Evolutionary conservation across 2,329 filamentous ascomycete genomes (phyloP), one percentile per base, ranked within the genome.

Genomic region (Ophiostoma novo-ulmi): DNA sequence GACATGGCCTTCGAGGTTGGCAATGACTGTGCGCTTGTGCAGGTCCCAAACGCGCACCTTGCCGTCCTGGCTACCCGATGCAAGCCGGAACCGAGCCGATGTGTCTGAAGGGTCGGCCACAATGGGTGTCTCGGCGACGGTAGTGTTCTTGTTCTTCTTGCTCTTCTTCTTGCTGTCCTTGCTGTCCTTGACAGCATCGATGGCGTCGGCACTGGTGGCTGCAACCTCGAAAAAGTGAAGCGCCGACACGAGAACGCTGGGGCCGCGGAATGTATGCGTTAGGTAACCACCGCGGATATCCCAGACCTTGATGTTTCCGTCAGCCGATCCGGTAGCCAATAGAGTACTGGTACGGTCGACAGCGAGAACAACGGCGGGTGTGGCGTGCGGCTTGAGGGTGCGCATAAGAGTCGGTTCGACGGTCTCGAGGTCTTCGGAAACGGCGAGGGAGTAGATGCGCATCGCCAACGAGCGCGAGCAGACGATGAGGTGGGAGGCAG

Each of bases 381-480:
- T 94, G 0, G 88, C 86, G 78, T 98, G 95, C 8, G 95, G 93
- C 79, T 97, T 97, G 41, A 97, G 80, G 3, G 92, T 94, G 75
- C 93, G 88, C 20, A 91, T 79, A 20, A 96, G 87, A 68, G 89
- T 88, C 26, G 89, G 80, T 69, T 89, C 86, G 73, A 94, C 84
- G 5, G 83, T 80, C 66, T 83, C 83, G 52, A 86, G 83, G 26
- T 86, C 83, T 38, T 83, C 82, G 26, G 87, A 87, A 36, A 84
- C 82, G 69, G 85, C 85, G 36, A 99, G 84, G 22, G 90, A 82
- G 81, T 92, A 98, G 74, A 98, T 93, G 77, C 92, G 91, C 93
- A 98, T 96, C 7, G 93, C 94, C 70, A 97, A 85, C n/a, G 94
- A 98, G 75, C 94, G 89, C 22, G 95, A 99, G 82, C 94, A 98